A percentile compares a stretch with the other conserved stretches of the same genome.
phyloP scores from a whole-genome alignment of 495 filamentous ascomycete species.

The Hypoxylon intermedium region DNA sequence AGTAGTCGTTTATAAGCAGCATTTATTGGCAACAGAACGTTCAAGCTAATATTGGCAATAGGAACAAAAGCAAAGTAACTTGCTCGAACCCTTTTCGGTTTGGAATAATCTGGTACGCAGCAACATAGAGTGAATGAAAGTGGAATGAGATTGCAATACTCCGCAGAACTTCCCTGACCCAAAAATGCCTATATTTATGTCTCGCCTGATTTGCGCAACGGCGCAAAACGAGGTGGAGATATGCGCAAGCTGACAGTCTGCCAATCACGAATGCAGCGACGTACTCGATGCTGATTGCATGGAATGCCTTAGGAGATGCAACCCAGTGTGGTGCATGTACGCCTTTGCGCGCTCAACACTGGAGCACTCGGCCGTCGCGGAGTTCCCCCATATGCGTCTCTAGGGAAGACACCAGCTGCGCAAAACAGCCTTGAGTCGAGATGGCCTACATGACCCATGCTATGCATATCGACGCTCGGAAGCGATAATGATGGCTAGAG shows the following conservation, averaged over 20 bases:
- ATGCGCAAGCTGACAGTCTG: constrained; percentile 34
- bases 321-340: constrained; percentile 16
- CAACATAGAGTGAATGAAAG: constrained; percentile 8
- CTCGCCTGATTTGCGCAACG: constrained; percentile 37
- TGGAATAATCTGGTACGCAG: constrained; percentile 2
- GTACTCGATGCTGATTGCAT: constrained; percentile 35
- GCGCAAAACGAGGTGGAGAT: constrained; percentile 43
- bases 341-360: constrained; percentile 21
- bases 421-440: constrained; percentile 2
- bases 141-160: constrained; percentile 2
- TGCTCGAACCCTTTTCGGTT: background rate
- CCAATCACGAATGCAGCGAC: constrained; percentile 34
- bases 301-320: constrained; percentile 22
- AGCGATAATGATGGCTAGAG: constrained; percentile 18
- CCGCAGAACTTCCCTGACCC: background rate
- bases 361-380: constrained; percentile 7
- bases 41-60: constrained; percentile 5
- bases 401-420: background rate
- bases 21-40: constrained; percentile 26
- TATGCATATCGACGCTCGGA: background rate
- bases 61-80: background rate
- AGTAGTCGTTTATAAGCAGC: constrained; percentile 24
- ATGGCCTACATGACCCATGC: background rate
- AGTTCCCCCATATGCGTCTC: constrained; percentile 2
- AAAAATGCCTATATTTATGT: constrained; percentile 34